Evolutionary conservation across 2,329 filamentous ascomycete genomes (phyloP).

Genomic region (Botrytis byssoidea): DNA sequence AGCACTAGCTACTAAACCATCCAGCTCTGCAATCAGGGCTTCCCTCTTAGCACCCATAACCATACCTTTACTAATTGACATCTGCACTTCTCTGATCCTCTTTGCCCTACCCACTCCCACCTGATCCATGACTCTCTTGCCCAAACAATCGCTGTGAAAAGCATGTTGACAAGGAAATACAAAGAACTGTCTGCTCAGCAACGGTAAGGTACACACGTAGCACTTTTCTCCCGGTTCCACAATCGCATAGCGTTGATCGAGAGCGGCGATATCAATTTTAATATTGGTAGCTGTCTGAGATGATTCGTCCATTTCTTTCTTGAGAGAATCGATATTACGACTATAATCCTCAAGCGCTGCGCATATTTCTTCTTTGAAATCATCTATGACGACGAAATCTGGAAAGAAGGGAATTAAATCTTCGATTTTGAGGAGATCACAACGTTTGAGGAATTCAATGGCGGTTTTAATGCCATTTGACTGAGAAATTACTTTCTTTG

Average conservation of each 20-base stretch:
- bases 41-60: constrained; percentile 71
- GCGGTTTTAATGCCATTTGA: constrained; percentile 86
- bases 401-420: constrained; percentile 98
- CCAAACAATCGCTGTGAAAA: constrained; percentile 94
- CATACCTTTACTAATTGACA: constrained; percentile 74
- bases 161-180: constrained; percentile 98
- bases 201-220: constrained; percentile 79
- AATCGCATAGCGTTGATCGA: constrained; percentile 90
- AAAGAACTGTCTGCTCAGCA: constrained; percentile 91
- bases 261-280: constrained; percentile 78
- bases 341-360: constrained; percentile 89
- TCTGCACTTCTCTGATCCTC: constrained; percentile 81
- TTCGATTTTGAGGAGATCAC: constrained; percentile 89
- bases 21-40: constrained; percentile 80
- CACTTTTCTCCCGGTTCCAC: constrained; percentile 96
- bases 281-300: constrained; percentile 88
- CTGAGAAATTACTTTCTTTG: constrained; percentile 87
- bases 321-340: constrained; percentile 82
- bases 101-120: constrained; percentile 72
- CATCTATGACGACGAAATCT: constrained; percentile 97
- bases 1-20: constrained; percentile 84
- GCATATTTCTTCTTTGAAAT: constrained; percentile 99
- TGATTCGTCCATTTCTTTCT: constrained; percentile 93
- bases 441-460: constrained; percentile 89
- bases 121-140: constrained; percentile 79